Evolutionary conservation across 164 flowering plant species (phyloP).

Genomic region (Nymphaea colorata): DNA sequence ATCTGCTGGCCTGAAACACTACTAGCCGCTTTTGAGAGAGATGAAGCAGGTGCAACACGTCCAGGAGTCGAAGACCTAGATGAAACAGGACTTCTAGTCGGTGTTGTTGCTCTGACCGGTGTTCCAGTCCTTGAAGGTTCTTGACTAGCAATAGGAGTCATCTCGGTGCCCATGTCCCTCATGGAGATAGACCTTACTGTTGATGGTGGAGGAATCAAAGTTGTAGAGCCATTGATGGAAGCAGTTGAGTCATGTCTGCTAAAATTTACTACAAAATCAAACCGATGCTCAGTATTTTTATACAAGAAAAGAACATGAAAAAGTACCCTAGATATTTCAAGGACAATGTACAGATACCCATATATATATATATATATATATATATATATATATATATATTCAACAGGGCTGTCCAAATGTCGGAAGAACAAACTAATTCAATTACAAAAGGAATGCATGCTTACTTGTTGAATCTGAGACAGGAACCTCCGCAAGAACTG

Average conservation of each 20-base stretch:
- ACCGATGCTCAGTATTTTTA: not conserved
- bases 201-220: slow-evolving; percentile 11
- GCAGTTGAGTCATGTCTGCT: slow-evolving; percentile 60
- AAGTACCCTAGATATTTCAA: not conserved
- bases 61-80: slow-evolving; percentile 82
- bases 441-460: slow-evolving; percentile 8
- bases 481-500: slow-evolving; percentile 30
- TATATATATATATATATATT: not conserved
- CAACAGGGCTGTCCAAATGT: not conserved
- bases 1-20: slow-evolving; percentile 14
- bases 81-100: slow-evolving; percentile 73
- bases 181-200: slow-evolving; percentile 58
- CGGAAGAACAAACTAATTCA: not conserved
- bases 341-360: not conserved
- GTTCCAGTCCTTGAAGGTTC: slow-evolving; percentile 89
- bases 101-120: slow-evolving; percentile 66
- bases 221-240: slow-evolving; percentile 43
- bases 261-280: slow-evolving; percentile 40
- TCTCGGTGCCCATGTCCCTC: slow-evolving; percentile 98
- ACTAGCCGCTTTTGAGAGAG: slow-evolving; percentile 26
- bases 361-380: not conserved
- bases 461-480: slow-evolving; percentile 49
- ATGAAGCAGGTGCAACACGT: slow-evolving; percentile 35
- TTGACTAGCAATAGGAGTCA: slow-evolving; percentile 84
- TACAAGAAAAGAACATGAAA: not conserved